Conservation (phyloP, 176 grass and related monocot genomes). For the Cenchrus americanus region DNA sequence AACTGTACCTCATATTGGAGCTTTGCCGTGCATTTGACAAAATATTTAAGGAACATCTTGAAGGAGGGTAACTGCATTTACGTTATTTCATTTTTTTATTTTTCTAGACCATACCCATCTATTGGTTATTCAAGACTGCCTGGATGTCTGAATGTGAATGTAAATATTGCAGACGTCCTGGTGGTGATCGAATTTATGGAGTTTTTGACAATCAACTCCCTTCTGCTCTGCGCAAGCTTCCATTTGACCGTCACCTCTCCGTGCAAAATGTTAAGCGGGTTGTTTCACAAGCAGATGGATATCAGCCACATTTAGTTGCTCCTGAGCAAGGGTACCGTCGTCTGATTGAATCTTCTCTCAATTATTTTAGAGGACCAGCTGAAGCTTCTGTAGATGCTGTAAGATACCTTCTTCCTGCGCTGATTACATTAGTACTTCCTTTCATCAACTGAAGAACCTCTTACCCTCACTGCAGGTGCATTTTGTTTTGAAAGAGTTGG, state of each 20-base stretch:
- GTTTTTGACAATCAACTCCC: constrained; percentile 96
- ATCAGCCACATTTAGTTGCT: constrained; percentile 97
- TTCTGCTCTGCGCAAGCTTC: constrained; percentile 85
- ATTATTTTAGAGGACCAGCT: constrained; percentile 92
- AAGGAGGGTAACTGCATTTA: constrained; percentile 78
- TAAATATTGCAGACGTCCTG: constrained; percentile 67
- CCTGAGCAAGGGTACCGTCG: constrained; percentile 97
- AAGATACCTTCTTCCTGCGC: constrained; percentile 43
- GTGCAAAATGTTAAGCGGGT: constrained; percentile 88
- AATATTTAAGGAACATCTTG: constrained; percentile 99
- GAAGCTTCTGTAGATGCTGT: constrained; percentile 99
- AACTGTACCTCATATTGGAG: constrained; percentile 88
- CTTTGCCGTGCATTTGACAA: constrained; percentile 92
- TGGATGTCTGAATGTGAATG: constrained; percentile 23
- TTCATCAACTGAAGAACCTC: constrained; percentile 15
- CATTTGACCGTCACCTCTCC: constrained; percentile 83
- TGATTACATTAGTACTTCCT: not conserved
- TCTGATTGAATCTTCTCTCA: constrained; percentile 87
- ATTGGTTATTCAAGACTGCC: constrained; percentile 6
- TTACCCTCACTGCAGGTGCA: constrained; percentile 68
- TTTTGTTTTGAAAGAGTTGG: constrained; percentile 91
- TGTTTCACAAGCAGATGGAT: constrained; percentile 93
- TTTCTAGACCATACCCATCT: not conserved
- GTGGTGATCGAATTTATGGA: constrained; percentile 92
- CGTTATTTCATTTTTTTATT: constrained; percentile 16